Percentiles rank a stretch among this genome's conserved stretches.
These are phyloP conservation scores for Alternaria ventricosa DNA, from an alignment of 2,329 filamentous ascomycete species.

Conservation along the genomic window DNA sequence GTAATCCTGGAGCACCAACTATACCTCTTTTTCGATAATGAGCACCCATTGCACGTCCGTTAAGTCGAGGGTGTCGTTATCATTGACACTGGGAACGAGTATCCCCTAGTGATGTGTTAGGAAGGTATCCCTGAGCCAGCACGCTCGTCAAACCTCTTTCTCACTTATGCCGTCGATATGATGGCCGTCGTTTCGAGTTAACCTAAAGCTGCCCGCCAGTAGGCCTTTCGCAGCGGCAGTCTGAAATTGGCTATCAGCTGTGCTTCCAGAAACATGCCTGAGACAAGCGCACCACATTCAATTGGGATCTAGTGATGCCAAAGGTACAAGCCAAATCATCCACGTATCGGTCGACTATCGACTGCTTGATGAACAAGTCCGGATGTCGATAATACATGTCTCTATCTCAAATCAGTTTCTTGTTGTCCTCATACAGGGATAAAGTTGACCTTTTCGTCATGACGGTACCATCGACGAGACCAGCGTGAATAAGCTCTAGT, in stretches of 20 bases:
- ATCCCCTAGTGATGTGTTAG: slow-evolving; percentile 59
- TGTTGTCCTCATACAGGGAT: neutral
- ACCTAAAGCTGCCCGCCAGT: slow-evolving; percentile 64
- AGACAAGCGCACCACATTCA: slow-evolving; percentile 69
- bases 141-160: slow-evolving; percentile 42
- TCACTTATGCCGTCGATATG: slow-evolving; percentile 50
- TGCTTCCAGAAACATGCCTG: slow-evolving; percentile 31
- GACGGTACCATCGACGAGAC: slow-evolving; percentile 55
- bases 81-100: slow-evolving; percentile 63
- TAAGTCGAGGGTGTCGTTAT: slow-evolving; percentile 61
- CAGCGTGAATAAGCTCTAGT: slow-evolving; percentile 61
- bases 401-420: slow-evolving; percentile 53
- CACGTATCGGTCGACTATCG: slow-evolving; percentile 72
- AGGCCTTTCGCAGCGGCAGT: slow-evolving; percentile 77
- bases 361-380: slow-evolving; percentile 72
- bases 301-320: slow-evolving; percentile 64
- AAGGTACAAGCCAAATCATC: slow-evolving; percentile 78
- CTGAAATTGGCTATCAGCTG: slow-evolving; percentile 50
- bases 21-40: slow-evolving; percentile 79
- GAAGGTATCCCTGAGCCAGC: neutral
- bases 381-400: slow-evolving; percentile 82
- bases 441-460: slow-evolving; percentile 62
- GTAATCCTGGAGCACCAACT: slow-evolving; percentile 1
- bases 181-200: slow-evolving; percentile 57
- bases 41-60: slow-evolving; percentile 67